Base-by-base conservation (phyloP, 2,329 filamentous ascomycete species). In the Diaporthe nobilis region DNA sequence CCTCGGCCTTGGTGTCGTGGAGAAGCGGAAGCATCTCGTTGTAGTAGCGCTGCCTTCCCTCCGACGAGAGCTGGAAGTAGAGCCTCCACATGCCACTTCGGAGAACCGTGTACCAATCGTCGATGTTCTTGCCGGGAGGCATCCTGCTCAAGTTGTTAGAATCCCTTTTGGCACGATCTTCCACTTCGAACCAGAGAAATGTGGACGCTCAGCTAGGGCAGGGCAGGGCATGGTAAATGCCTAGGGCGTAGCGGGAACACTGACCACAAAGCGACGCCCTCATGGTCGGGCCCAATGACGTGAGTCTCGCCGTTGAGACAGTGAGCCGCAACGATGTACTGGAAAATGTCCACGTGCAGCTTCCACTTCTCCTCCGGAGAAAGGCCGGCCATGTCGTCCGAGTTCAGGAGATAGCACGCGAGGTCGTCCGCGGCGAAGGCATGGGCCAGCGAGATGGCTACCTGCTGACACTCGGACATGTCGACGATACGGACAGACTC, bases 1-100 rank as follows among this genome's bases (percentile, higher is more conserved):
- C 88, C 77, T 90, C 88, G 77, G 88, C 86, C 86, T 96, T 96
- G 81, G 93, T 93, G 79, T 92, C 86, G 84, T 94, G 91, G 78
- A 97, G 89, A 61, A 95, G 88, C 22, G 94, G 94, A 65, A 95
- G 84, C 84, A 96, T 92, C 84, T 97, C 94, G 77, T 88, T 85
- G 85, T 94, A 95, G 89, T 95, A 95, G 78, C 95, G 93, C 79
- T 87, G 88, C 79, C 90, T 91, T 77, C 94, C 93, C 86, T 96
- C 94, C 72, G 87, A 81, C 15, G 93, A 93, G 77, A 97, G 91
- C 82, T 93, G 91, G 85, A 92, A 96, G 84, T 91, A 90, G 77
- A 96, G 89, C 77, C 93, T 89, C 94, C 94, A 96, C 86, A 95
- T 90, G 77, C 94, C 94, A 81, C 90, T 93, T 78, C 94, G 92